Evolutionary conservation across 2,329 filamentous ascomycete species (phyloP).

Genomic region (Diaporthe australafricana): DNA sequence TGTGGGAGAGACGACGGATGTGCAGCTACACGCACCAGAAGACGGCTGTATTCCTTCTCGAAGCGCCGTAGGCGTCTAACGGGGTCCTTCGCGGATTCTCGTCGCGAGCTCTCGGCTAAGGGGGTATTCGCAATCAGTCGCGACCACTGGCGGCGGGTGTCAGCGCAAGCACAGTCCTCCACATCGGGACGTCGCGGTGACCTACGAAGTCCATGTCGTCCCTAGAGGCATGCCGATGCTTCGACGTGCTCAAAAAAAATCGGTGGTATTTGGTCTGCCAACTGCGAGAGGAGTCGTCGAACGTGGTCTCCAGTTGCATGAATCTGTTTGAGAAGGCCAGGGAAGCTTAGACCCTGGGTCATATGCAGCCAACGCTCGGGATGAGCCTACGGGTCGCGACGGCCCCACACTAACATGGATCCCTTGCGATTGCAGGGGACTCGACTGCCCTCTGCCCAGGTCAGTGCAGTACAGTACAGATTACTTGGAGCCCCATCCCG

Average conservation of each 20-base stretch:
- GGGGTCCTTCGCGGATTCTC: constrained; percentile 72
- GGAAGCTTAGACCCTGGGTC: constrained; percentile 23
- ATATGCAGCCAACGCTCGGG: constrained; percentile 25
- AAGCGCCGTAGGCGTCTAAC: constrained; percentile 73
- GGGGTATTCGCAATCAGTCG: constrained; percentile 73
- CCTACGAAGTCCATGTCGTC: constrained; percentile 39
- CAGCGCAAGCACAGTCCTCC: constrained; percentile 23
- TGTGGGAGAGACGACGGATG: background rate
- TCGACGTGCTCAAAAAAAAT: constrained; percentile 9
- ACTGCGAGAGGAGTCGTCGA: constrained; percentile 13
- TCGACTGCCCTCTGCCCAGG: no score
- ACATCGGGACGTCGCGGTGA: background rate
- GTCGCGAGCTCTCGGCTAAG: constrained; percentile 66
- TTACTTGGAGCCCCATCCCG: background rate
- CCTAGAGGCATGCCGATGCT: constrained; percentile 37
- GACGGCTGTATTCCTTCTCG: constrained; percentile 73
- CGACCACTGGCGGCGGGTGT: constrained; percentile 65
- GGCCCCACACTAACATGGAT: constrained; percentile 12
- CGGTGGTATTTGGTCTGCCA: background rate
- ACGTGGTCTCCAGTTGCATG: constrained; percentile 29
- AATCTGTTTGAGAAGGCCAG: constrained; percentile 26
- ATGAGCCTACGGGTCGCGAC: constrained; percentile 23
- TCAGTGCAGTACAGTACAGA: background rate
- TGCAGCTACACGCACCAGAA: constrained; percentile 60
- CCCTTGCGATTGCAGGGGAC: background rate